Percentiles rank a stretch among this genome's conserved stretches.
These are phyloP conservation scores for Colletotrichum musicola DNA, from an alignment of 2,329 filamentous ascomycete species.

Conservation along the genomic window DNA sequence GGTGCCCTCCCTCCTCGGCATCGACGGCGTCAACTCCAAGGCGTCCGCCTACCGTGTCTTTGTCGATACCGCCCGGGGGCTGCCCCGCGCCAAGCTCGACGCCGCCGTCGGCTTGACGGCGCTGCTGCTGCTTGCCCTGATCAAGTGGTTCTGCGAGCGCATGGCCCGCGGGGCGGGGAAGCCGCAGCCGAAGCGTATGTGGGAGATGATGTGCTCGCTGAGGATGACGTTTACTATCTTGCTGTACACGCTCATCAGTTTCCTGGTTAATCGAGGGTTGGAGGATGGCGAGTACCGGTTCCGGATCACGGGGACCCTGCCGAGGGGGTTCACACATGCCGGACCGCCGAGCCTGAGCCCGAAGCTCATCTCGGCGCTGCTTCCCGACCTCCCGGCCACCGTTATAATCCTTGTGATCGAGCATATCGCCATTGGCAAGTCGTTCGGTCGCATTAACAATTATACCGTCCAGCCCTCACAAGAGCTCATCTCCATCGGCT, in stretches of 20 bases:
- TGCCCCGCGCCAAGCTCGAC: conserved; percentile 69
- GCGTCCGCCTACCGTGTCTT: conserved; percentile 62
- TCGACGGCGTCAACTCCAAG: conserved; percentile 63
- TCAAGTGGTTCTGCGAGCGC: conserved; percentile 65
- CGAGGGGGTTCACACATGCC: conserved; percentile 72
- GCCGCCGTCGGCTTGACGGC: conserved; percentile 81
- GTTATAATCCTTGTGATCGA: conserved; percentile 85
- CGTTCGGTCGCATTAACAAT: conserved; percentile 82
- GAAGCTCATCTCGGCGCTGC: conserved; percentile 68
- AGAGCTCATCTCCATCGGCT: conserved; percentile 82
- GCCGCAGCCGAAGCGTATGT: conserved; percentile 72
- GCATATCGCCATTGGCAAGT: conserved; percentile 87
- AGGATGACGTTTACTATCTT: conserved; percentile 82
- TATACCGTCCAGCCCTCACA: conserved; percentile 85
- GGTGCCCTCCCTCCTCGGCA: conserved; percentile 64
- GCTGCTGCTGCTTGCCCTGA: conserved; percentile 75
- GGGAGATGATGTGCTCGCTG: conserved; percentile 81
- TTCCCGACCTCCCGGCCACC: conserved; percentile 75
- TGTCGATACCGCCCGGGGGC: conserved; percentile 62
- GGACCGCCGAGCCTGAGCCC: conserved; percentile 68
- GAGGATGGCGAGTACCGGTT: conserved; percentile 64
- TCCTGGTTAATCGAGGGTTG: conserved; percentile 70
- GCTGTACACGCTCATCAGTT: conserved; percentile 81
- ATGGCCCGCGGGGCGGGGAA: conserved; percentile 66
- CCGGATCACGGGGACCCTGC: conserved; percentile 66